Percentiles rank a stretch among this genome's conserved stretches.
These are phyloP conservation scores for Pseudonitzschia pungens DNA, from an alignment of 108 stramenopile species.

Conservation along the genomic window DNA sequence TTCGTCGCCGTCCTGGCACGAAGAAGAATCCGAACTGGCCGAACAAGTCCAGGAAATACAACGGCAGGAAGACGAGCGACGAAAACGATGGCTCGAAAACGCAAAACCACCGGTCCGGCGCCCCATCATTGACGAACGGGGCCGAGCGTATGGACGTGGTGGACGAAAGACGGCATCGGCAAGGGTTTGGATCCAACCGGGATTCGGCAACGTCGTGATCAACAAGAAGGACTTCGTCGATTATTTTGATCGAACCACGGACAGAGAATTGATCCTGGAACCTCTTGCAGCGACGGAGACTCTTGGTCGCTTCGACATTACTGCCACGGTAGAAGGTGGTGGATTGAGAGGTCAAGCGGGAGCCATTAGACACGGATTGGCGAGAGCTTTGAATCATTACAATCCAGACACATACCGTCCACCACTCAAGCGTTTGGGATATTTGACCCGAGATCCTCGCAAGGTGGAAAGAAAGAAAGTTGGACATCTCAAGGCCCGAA, in stretches of 20 bases:
- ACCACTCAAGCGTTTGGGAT: conserved; percentile 85
- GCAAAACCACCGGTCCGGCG: conserved; percentile 58
- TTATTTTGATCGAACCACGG: conserved; percentile 80
- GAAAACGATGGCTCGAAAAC: conserved; percentile 69
- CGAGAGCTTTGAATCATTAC: conserved; percentile 89
- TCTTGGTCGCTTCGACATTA: conserved; percentile 89
- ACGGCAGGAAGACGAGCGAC: conserved; percentile 54
- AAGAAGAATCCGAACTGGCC: conserved; percentile 44
- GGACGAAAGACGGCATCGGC: conserved; percentile 93
- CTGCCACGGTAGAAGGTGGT: conserved; percentile 71
- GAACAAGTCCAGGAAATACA: conserved; percentile 52
- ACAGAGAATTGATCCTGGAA: conserved; percentile 73
- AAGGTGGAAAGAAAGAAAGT: conserved; percentile 97
- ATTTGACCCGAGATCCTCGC: conserved; percentile 93
- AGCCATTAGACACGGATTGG: conserved; percentile 92
- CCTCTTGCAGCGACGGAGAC: conserved; percentile 90
- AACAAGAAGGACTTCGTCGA: conserved; percentile 83
- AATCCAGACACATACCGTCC: conserved; percentile 90
- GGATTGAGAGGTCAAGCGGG: conserved; percentile 92
- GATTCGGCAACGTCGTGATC: conserved; percentile 79
- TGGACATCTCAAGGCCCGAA: conserved; percentile 95
- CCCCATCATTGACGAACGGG: conserved; percentile 77
- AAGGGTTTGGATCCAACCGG: conserved; percentile 93
- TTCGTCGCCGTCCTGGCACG: conserved; percentile 23
- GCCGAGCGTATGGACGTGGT: conserved; percentile 92